These are phyloP conservation scores for Ophiocordyceps polyrhachis-furcata DNA, from an alignment of 2,329 filamentous ascomycete genomes.

Conservation along the genomic window DNA sequence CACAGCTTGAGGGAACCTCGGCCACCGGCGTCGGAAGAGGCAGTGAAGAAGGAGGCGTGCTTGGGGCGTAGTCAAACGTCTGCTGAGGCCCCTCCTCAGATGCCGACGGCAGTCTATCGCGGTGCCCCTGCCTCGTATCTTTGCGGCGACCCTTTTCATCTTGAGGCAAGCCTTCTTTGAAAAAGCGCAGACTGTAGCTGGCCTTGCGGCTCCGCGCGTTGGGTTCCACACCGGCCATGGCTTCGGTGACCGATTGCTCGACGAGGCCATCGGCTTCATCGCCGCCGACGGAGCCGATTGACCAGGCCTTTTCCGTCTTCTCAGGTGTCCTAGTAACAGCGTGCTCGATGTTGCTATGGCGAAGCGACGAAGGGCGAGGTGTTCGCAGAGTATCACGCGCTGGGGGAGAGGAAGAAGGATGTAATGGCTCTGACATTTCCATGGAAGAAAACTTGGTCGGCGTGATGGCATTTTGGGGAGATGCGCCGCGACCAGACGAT, in stretches of 20 bases:
- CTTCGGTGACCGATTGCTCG: constrained; percentile 45
- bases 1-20: not conserved
- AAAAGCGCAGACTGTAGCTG: constrained; percentile 47
- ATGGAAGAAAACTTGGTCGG: constrained; percentile 5
- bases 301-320: constrained; percentile 47
- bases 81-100: constrained; percentile 10
- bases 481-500: not conserved
- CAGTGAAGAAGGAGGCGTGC: not conserved
- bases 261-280: constrained; percentile 36
- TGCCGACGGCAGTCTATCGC: constrained; percentile 22
- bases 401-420: not conserved
- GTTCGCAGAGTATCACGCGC: not conserved
- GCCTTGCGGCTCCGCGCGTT: constrained; percentile 48
- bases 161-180: constrained; percentile 43
- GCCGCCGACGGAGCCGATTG: constrained; percentile 34
- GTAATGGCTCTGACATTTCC: constrained; percentile 1
- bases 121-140: constrained; percentile 19
- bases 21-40: not conserved
- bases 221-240: constrained; percentile 40
- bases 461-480: constrained; percentile 9
- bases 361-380: constrained; percentile 7
- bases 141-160: constrained; percentile 37
- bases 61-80: not conserved
- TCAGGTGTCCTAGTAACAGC: constrained; percentile 27
- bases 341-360: constrained; percentile 22